phyloP scores from a whole-genome alignment of 768 basidiomycete species.

The Lentinula lateritia region DNA sequence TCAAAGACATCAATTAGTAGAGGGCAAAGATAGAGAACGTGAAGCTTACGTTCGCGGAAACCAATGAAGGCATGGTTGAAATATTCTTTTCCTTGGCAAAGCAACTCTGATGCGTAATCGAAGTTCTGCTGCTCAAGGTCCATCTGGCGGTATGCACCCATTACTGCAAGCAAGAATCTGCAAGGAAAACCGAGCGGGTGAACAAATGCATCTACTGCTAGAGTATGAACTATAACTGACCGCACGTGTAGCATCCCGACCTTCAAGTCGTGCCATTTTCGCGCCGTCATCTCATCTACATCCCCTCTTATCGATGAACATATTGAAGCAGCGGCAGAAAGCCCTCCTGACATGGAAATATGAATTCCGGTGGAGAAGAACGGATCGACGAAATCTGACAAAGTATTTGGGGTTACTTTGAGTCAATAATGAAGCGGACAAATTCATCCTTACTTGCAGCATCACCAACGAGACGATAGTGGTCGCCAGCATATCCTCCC shows the following conservation, averaged over 20 bases:
- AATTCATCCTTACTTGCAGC: conserved; percentile 47
- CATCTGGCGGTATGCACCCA: conserved; percentile 2
- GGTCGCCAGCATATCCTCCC: conserved; percentile 43
- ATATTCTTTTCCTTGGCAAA: neutral
- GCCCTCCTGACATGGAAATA: conserved; percentile 31
- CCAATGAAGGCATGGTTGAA: conserved; percentile 2
- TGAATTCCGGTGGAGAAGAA: conserved; percentile 43
- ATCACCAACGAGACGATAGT: conserved; percentile 60
- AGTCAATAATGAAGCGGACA: neutral
- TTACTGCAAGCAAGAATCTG: conserved; percentile 5
- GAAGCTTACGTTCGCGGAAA: neutral
- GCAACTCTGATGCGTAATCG: conserved; percentile 1
- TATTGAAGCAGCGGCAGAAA: conserved; percentile 33
- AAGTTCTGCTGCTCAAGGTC: conserved; percentile 5
- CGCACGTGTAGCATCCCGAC: conserved; percentile 3
- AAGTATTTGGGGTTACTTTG: neutral
- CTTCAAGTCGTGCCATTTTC: conserved; percentile 7
- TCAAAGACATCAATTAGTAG: neutral
- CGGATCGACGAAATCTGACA: conserved; percentile 37
- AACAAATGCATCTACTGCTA: neutral
- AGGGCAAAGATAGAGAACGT: neutral
- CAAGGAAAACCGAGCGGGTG: neutral
- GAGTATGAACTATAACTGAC: neutral
- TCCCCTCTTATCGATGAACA: conserved; percentile 28
- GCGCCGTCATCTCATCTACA: conserved; percentile 22